Percentiles rank a stretch among this genome's conserved stretches.
These are phyloP conservation scores for Hyaloscypha variabilis DNA, from an alignment of 495 filamentous ascomycete species.

Conservation along the genomic window DNA sequence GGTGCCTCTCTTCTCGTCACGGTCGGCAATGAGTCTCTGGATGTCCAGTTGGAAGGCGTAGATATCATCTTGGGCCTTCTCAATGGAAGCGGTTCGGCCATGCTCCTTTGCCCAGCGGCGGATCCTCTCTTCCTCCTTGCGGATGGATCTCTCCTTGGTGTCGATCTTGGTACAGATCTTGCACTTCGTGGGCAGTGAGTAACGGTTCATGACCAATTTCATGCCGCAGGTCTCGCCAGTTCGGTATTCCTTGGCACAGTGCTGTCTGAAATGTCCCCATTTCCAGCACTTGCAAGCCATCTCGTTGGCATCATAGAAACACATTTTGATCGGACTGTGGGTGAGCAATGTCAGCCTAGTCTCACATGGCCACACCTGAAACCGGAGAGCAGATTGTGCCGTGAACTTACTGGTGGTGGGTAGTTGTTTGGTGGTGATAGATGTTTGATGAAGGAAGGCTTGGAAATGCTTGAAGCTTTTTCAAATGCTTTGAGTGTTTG, in stretches of 20 bases:
- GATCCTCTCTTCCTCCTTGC: constrained; percentile 76
- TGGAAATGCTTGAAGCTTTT: background rate
- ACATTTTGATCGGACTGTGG: background rate
- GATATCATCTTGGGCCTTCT: constrained; percentile 68
- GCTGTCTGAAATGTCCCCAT: constrained; percentile 93
- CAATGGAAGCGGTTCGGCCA: constrained; percentile 72
- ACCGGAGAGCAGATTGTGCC: background rate
- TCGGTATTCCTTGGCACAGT: constrained; percentile 95
- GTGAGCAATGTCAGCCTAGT: constrained; percentile 12
- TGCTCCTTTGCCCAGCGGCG: constrained; percentile 74
- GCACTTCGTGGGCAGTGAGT: constrained; percentile 23
- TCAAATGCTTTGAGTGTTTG: background rate
- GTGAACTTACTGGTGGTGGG: constrained; percentile 43
- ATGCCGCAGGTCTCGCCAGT: constrained; percentile 98
- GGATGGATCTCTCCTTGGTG: constrained; percentile 78
- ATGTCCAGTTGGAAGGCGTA: constrained; percentile 65
- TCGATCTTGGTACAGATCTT: constrained; percentile 48
- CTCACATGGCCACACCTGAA: constrained; percentile 14
- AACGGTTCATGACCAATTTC: constrained; percentile 49
- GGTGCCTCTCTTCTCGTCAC: constrained; percentile 28
- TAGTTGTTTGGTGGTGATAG: constrained; percentile 74
- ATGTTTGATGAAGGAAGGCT: constrained; percentile 51
- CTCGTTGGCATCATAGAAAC: constrained; percentile 9
- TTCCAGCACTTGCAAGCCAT: constrained; percentile 82
- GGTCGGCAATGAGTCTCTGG: constrained; percentile 50